These are phyloP conservation scores for Leccinum variicolor DNA, from an alignment of 768 basidiomycete genomes.

Conservation along the genomic window DNA sequence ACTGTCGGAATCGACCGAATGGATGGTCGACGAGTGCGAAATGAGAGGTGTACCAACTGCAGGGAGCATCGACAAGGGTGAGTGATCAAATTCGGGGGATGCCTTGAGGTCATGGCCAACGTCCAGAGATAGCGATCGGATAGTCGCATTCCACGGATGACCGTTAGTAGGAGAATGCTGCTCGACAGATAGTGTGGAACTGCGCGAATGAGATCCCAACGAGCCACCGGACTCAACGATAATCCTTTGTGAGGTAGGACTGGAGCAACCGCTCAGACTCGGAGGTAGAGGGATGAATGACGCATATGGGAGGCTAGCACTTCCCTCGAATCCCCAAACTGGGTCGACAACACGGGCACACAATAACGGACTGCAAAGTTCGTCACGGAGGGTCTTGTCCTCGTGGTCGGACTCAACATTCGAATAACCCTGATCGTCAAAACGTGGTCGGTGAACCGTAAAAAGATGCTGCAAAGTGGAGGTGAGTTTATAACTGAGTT, in stretches of 20 bases:
- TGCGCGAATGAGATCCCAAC: constrained; percentile 24
- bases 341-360: constrained; percentile 17
- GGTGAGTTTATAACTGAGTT: neutral
- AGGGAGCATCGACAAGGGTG: constrained; percentile 31
- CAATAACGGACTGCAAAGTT: constrained; percentile 6
- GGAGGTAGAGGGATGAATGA: constrained; percentile 31
- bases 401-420: constrained; percentile 1
- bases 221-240: constrained; percentile 15
- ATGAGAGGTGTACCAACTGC: constrained; percentile 29
- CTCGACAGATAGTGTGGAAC: constrained; percentile 29
- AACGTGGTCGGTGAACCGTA: constrained; percentile 20
- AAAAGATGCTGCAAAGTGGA: constrained; percentile 25
- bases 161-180: constrained; percentile 24
- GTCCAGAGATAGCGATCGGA: constrained; percentile 10
- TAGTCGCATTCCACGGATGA: constrained; percentile 9
- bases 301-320: constrained; percentile 19
- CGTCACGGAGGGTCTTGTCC: neutral
- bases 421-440: constrained; percentile 7
- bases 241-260: constrained; percentile 26
- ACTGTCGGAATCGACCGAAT: constrained; percentile 14
- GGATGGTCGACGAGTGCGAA: constrained; percentile 10
- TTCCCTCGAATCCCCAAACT: constrained; percentile 22
- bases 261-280: constrained; percentile 30
- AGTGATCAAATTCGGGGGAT: constrained; percentile 24
- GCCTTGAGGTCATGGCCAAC: constrained; percentile 4